A percentile compares a stretch with the other conserved stretches of the same genome.
Conservation (phyloP, 768 basidiomycete genomes). For the Glaciozyma martinii region DNA sequence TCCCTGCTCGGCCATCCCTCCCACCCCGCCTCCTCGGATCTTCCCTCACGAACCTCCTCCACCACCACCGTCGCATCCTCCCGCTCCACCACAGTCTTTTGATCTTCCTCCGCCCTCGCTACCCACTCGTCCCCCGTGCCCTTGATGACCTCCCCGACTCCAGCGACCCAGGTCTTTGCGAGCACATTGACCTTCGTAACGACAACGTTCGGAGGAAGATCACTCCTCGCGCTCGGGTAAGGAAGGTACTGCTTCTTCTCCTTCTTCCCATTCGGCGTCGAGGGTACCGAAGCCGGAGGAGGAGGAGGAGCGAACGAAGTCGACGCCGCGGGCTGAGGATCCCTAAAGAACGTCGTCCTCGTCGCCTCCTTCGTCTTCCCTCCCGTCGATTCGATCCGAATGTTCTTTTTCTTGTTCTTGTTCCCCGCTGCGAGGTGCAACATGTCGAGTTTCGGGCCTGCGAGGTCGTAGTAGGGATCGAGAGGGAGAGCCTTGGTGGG, state of each 20-base stretch:
- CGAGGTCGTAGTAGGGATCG: background rate
- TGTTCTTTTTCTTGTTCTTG: slow-evolving; percentile 6
- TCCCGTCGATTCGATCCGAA: background rate
- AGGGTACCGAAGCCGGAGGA: background rate
- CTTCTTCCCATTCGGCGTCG: background rate
- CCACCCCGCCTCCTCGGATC: slow-evolving; percentile 1
- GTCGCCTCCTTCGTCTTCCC: background rate
- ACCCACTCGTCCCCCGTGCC: slow-evolving; percentile 15
- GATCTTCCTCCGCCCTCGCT: background rate
- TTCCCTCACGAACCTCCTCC: background rate
- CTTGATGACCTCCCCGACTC: slow-evolving; percentile 2
- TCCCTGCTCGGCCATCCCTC: background rate
- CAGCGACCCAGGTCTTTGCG: slow-evolving; percentile 24
- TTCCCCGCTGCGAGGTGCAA: background rate
- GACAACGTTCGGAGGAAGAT: slow-evolving; percentile 29
- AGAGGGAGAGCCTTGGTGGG: background rate
- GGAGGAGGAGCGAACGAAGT: background rate
- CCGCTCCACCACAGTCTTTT: background rate
- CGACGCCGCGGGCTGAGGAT: background rate
- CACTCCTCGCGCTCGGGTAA: slow-evolving; percentile 4
- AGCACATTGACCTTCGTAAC: slow-evolving; percentile 35
- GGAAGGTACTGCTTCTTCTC: background rate
- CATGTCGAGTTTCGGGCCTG: background rate
- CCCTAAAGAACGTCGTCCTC: background rate
- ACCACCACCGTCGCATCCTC: slow-evolving; percentile 1